phyloP scores from a whole-genome alignment of 129 eudicot species.

The Tanacetum coccineum region DNA sequence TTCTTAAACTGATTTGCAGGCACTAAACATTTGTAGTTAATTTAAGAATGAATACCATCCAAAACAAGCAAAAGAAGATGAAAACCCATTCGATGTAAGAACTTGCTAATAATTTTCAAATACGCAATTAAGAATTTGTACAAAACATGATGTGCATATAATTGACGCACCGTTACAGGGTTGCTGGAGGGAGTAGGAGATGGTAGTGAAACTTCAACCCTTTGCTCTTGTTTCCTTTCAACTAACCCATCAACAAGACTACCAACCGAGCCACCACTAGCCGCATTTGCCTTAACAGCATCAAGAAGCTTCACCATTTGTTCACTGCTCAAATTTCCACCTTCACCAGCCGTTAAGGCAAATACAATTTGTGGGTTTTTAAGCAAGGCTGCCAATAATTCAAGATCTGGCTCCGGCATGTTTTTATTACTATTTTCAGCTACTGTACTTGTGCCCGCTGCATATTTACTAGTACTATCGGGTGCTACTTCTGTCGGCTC shows the following conservation, averaged over 20 bases:
- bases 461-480: conserved; percentile 16
- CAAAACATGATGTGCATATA: conserved; percentile 44
- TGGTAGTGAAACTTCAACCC: conserved; percentile 88
- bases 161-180: conserved; percentile 96
- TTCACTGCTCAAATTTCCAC: conserved; percentile 52
- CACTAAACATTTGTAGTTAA: not conserved
- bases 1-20: not conserved
- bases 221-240: conserved; percentile 39
- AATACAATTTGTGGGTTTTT: conserved; percentile 83
- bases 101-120: conserved; percentile 11
- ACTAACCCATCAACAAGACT: conserved; percentile 47
- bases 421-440: conserved; percentile 29
- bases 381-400: conserved; percentile 71
- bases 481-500: conserved; percentile 7
- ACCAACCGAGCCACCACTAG: conserved; percentile 31
- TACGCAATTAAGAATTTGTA: conserved; percentile 29
- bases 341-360: conserved; percentile 77
- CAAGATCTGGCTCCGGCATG: conserved; percentile 69
- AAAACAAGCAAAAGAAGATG: not conserved
- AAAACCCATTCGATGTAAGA: not conserved
- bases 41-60: not conserved
- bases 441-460: conserved; percentile 20
- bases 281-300: conserved; percentile 63
- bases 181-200: conserved; percentile 96
- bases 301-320: conserved; percentile 86